Percentiles rank a stretch among this genome's conserved stretches.
phyloP scores from a whole-genome alignment of 768 basidiomycete species.

The Lactarius tabidus region DNA sequence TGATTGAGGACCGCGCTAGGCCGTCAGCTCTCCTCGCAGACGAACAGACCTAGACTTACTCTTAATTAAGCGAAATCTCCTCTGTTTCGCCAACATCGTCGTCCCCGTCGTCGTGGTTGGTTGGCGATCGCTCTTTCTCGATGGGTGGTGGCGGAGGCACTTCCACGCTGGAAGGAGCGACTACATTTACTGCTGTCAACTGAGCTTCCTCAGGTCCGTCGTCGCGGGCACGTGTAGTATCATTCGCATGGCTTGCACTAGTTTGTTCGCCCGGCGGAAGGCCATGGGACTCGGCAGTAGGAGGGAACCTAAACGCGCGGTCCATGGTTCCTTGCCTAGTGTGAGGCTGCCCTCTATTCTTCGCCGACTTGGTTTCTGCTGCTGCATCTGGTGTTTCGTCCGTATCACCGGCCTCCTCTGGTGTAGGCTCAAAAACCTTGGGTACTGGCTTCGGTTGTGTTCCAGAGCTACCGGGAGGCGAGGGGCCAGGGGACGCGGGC shows the following conservation, averaged over 20 bases:
- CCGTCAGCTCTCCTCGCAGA: not conserved
- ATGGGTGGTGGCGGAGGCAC: slow-evolving; percentile 78
- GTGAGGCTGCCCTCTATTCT: slow-evolving; percentile 25
- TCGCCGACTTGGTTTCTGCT: slow-evolving; percentile 28
- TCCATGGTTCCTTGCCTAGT: slow-evolving; percentile 71
- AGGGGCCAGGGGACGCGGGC: slow-evolving; percentile 37
- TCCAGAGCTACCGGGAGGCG: slow-evolving; percentile 36
- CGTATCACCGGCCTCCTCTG: slow-evolving; percentile 45
- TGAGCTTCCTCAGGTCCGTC: slow-evolving; percentile 13
- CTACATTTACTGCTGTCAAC: slow-evolving; percentile 19
- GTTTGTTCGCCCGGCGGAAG: not conserved
- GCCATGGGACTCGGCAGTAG: not conserved
- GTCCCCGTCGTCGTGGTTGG: slow-evolving; percentile 49
- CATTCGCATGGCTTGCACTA: not conserved
- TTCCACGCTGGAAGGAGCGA: slow-evolving; percentile 63
- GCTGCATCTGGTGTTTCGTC: slow-evolving; percentile 29
- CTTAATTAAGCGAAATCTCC: slow-evolving; percentile 47
- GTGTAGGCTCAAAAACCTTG: slow-evolving; percentile 45
- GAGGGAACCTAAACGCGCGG: slow-evolving; percentile 67
- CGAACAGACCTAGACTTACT: not conserved
- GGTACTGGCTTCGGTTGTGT: slow-evolving; percentile 15
- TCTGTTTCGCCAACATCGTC: slow-evolving; percentile 79
- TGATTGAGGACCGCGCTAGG: not conserved
- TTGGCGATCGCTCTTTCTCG: slow-evolving; percentile 58
- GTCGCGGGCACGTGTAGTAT: not conserved